These are phyloP conservation scores for Haplosporangium sp. DNA, from an alignment of 371 early-diverging fungal genomes.

Conservation along the genomic window DNA sequence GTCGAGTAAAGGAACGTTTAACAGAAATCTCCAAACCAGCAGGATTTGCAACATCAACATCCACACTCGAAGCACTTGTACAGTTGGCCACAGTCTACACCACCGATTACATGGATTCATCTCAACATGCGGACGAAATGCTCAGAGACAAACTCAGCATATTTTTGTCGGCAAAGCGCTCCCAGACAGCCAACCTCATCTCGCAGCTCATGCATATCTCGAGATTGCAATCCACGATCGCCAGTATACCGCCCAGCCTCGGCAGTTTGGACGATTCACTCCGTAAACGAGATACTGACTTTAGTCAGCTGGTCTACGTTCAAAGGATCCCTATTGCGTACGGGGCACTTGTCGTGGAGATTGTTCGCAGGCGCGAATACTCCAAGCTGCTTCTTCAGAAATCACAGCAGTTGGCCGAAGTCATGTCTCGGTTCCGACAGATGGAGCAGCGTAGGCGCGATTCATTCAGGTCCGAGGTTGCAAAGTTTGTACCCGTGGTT, in stretches of 20 bases:
- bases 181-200: conserved; percentile 55
- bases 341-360: conserved; percentile 67
- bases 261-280: conserved; percentile 44
- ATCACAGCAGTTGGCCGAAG: conserved; percentile 70
- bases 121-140: conserved; percentile 36
- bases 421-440: conserved; percentile 66
- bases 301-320: conserved; percentile 66
- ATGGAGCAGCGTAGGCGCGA: conserved; percentile 74
- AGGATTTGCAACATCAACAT: conserved; percentile 31
- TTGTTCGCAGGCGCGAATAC: conserved; percentile 79
- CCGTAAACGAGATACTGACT: conserved; percentile 46
- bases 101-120: conserved; percentile 64
- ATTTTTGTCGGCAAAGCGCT: conserved; percentile 49
- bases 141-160: conserved; percentile 48
- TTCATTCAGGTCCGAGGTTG: conserved; percentile 67
- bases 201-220: conserved; percentile 53
- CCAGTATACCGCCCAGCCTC: conserved; percentile 58
- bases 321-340: conserved; percentile 74
- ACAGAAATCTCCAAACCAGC: conserved; percentile 30
- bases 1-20: conserved; percentile 39
- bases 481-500: conserved; percentile 69
- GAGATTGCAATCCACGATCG: conserved; percentile 55
- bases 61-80: conserved; percentile 67
- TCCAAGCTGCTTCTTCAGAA: conserved; percentile 65
- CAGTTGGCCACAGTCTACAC: conserved; percentile 73